Evolutionary conservation across 345 rosid species (phyloP).

Genomic region (Eutrema yunnanense): DNA sequence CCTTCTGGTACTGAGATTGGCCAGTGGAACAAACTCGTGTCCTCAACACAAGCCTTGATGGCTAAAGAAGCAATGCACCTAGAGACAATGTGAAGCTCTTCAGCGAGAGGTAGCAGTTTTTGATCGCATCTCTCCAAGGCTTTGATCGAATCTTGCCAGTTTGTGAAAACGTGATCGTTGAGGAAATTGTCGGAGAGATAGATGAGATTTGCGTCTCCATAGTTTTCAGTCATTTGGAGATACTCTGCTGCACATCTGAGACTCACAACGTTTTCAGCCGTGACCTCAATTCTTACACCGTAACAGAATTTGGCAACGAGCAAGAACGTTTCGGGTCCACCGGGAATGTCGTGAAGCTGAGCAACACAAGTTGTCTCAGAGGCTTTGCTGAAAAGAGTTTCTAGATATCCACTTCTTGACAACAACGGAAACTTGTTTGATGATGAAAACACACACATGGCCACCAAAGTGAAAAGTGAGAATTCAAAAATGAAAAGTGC

Average conservation of each 20-base stretch:
- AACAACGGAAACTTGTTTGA: conserved; percentile 68
- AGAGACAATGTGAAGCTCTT: conserved; percentile 69
- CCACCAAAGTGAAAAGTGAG: background rate
- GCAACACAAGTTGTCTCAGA: conserved; percentile 42
- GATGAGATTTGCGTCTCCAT: conserved; percentile 68
- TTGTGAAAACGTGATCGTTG: conserved; percentile 40
- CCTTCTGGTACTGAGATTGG: conserved; percentile 44
- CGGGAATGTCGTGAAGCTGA: conserved; percentile 70
- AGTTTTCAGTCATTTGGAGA: conserved; percentile 72
- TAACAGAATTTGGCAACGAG: conserved; percentile 83
- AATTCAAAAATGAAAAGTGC: background rate
- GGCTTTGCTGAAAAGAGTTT: conserved; percentile 41
- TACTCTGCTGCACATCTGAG: conserved; percentile 90
- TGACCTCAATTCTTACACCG: conserved; percentile 65
- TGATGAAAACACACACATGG: background rate
- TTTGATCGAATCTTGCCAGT: conserved; percentile 66
- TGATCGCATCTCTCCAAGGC: conserved; percentile 63
- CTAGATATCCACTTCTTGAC: conserved; percentile 72
- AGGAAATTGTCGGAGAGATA: conserved; percentile 60
- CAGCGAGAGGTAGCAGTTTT: conserved; percentile 55
- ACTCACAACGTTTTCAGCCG: conserved; percentile 48
- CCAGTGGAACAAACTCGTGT: conserved; percentile 60
- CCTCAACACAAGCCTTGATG: conserved; percentile 61
- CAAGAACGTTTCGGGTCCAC: conserved; percentile 69
- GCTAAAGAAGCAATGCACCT: conserved; percentile 78